Percentiles rank a stretch among this genome's conserved stretches.
Conservation (phyloP, 2,329 filamentous ascomycete species). For the Sordariomycetes sp. region DNA sequence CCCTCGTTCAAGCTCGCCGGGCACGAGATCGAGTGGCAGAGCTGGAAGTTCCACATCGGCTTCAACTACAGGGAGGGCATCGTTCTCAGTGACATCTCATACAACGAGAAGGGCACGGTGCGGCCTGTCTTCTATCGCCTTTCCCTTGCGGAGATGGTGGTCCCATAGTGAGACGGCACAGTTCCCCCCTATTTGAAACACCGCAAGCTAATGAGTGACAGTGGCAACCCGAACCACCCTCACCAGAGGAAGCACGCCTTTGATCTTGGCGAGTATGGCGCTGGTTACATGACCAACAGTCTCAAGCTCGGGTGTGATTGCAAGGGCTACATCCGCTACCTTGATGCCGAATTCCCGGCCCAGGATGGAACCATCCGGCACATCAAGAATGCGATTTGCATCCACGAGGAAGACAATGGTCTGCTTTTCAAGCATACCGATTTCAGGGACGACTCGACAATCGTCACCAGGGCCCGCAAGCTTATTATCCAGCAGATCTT, state of each 20-base stretch:
- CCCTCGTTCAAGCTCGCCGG: slow-evolving; percentile 76
- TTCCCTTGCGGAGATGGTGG: slow-evolving; percentile 88
- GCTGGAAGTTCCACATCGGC: slow-evolving; percentile 85
- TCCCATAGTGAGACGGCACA: slow-evolving; percentile 52
- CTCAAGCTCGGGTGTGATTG: slow-evolving; percentile 72
- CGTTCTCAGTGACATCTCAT: slow-evolving; percentile 81
- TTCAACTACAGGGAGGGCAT: slow-evolving; percentile 94
- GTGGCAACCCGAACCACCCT: slow-evolving; percentile 66
- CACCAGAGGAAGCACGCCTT: slow-evolving; percentile 77
- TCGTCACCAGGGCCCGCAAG: slow-evolving; percentile 78
- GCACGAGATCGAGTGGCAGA: slow-evolving; percentile 74
- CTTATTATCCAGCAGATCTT: slow-evolving; percentile 86
- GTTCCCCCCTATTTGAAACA: not conserved
- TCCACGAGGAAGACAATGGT: slow-evolving; percentile 86
- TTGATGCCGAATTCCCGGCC: slow-evolving; percentile 79
- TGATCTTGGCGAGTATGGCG: slow-evolving; percentile 71
- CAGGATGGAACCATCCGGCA: slow-evolving; percentile 62
- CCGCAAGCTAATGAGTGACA: slow-evolving; percentile 7
- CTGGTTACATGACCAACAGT: slow-evolving; percentile 75
- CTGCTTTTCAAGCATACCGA: slow-evolving; percentile 93
- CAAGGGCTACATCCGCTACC: slow-evolving; percentile 84
- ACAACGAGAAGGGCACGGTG: slow-evolving; percentile 69
- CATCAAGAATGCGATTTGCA: slow-evolving; percentile 91
- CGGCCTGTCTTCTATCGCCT: slow-evolving; percentile 81
- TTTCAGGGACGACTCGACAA: slow-evolving; percentile 80